A percentile compares a stretch with the other conserved stretches of the same genome.
Conservation (phyloP, 208 protist species). For the Leishmania mexicana region DNA sequence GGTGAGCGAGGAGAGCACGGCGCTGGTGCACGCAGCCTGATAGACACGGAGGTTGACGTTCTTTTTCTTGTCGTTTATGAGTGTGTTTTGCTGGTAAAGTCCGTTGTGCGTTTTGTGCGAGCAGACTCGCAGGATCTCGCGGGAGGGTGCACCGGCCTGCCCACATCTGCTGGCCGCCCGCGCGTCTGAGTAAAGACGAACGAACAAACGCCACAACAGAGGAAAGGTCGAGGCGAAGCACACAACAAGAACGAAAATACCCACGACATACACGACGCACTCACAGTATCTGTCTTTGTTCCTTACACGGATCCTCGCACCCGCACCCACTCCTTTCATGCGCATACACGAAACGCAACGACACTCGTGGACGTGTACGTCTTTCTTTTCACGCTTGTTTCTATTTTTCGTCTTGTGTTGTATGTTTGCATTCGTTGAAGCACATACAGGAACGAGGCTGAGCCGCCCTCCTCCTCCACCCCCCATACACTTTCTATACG, state of each 20-base stretch:
- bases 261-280: too few species aligned
- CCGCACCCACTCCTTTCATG: neutral
- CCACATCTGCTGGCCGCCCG: neutral
- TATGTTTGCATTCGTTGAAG: neutral
- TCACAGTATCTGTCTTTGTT: neutral
- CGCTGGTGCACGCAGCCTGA: neutral
- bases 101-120: neutral
- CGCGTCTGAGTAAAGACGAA: too few species aligned
- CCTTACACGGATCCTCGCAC: neutral
- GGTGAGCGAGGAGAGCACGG: neutral
- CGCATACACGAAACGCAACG: neutral
- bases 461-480: neutral
- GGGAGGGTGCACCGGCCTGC: neutral
- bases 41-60: neutral
- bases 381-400: constrained; percentile 1
- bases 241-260: too few species aligned
- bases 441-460: too few species aligned
- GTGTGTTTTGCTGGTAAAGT: neutral
- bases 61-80: neutral
- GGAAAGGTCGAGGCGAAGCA: neutral
- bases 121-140: too few species aligned
- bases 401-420: neutral
- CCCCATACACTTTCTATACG: too few species aligned
- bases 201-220: neutral
- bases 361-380: neutral